phyloP scores from a whole-genome alignment of 2,329 filamentous ascomycete genomes.

The Penicillium sp. region DNA sequence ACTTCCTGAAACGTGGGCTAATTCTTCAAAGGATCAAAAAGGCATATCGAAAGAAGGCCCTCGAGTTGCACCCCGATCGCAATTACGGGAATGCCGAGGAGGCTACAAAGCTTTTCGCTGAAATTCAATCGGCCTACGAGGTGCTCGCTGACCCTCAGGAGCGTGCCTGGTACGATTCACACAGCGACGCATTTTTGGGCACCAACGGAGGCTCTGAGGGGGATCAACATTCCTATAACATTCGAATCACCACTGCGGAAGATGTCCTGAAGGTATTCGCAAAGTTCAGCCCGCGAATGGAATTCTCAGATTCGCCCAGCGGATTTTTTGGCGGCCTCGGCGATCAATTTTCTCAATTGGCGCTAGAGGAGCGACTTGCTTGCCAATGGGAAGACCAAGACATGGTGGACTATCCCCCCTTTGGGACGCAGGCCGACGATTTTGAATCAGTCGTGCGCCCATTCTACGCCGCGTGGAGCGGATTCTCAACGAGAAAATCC shows the following conservation, averaged over 20 bases:
- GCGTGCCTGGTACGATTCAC: slow-evolving; percentile 95
- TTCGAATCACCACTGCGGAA: slow-evolving; percentile 73
- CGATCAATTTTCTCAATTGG: slow-evolving; percentile 75
- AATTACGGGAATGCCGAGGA: slow-evolving; percentile 83
- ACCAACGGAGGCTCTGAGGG: slow-evolving; percentile 52
- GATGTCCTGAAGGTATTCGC: slow-evolving; percentile 77
- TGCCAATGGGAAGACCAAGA: slow-evolving; percentile 65
- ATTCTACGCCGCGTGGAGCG: slow-evolving; percentile 79
- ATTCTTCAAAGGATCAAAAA: slow-evolving; percentile 72
- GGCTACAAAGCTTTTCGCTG: slow-evolving; percentile 82
- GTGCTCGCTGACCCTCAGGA: slow-evolving; percentile 95
- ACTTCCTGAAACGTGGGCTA: neutral
- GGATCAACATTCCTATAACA: slow-evolving; percentile 63
- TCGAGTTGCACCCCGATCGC: slow-evolving; percentile 92
- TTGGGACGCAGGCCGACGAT: slow-evolving; percentile 71
- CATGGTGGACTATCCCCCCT: slow-evolving; percentile 70
- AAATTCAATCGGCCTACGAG: slow-evolving; percentile 90
- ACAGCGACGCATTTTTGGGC: slow-evolving; percentile 78
- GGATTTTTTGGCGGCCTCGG: slow-evolving; percentile 83
- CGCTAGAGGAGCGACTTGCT: slow-evolving; percentile 73
- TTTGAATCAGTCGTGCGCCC: slow-evolving; percentile 73
- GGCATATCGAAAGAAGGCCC: slow-evolving; percentile 83
- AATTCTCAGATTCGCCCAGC: slow-evolving; percentile 73
- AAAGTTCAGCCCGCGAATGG: slow-evolving; percentile 73
- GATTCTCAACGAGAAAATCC: slow-evolving; percentile 78